Percentiles rank a stretch among this genome's conserved stretches.
Evolutionary conservation across 768 basidiomycete species (phyloP).

Genomic region (Russula compacta): DNA sequence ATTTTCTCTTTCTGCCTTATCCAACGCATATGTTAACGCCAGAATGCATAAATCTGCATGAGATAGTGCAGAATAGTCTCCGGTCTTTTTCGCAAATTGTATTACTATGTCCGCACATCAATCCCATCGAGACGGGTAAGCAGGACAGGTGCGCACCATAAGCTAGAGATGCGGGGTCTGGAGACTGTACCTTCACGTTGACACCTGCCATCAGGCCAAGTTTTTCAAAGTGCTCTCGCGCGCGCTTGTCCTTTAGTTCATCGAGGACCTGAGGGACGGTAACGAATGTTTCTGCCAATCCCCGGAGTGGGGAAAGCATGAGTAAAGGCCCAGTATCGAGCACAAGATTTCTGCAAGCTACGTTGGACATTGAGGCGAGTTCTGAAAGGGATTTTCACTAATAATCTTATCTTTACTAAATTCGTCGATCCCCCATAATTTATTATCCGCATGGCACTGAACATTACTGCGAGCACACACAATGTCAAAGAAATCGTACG

Average conservation of each 20-base stretch:
- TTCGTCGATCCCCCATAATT: neutral
- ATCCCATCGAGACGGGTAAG: neutral
- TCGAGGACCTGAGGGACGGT: slow-evolving; percentile 86
- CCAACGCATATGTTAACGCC: slow-evolving; percentile 76
- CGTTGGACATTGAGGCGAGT: slow-evolving; percentile 22
- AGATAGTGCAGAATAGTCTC: slow-evolving; percentile 89
- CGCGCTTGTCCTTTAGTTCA: slow-evolving; percentile 83
- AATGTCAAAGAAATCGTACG: slow-evolving; percentile 23
- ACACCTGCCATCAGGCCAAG: slow-evolving; percentile 71
- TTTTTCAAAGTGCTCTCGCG: slow-evolving; percentile 77
- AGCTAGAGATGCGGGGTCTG: slow-evolving; percentile 59
- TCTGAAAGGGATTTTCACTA: neutral
- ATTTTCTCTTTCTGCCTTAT: slow-evolving; percentile 40
- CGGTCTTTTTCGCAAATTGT: slow-evolving; percentile 88
- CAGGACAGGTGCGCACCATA: slow-evolving; percentile 36
- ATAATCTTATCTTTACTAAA: neutral
- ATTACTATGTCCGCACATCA: slow-evolving; percentile 49
- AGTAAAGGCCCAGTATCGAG: slow-evolving; percentile 92
- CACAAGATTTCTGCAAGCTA: slow-evolving; percentile 68
- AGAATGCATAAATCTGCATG: slow-evolving; percentile 85
- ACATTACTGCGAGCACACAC: neutral
- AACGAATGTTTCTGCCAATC: slow-evolving; percentile 74
- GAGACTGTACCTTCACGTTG: slow-evolving; percentile 57
- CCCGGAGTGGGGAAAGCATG: slow-evolving; percentile 81
- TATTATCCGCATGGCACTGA: neutral